Conservation (phyloP, 306 rosid species). For the Rubus idaeus region DNA sequence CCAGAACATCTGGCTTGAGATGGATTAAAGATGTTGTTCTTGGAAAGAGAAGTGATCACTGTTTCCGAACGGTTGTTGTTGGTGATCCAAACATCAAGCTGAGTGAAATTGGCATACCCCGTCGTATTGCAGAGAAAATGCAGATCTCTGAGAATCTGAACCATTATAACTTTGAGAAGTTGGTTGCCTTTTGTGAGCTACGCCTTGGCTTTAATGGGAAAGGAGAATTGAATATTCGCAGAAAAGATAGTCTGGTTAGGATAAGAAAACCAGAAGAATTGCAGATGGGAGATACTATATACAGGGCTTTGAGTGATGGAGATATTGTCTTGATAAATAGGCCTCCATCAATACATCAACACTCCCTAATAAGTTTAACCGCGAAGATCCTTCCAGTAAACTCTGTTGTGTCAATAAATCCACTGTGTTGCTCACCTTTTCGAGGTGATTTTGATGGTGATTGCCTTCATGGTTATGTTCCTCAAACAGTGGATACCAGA, state of each 20-base stretch:
- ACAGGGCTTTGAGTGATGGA: slow-evolving; percentile 74
- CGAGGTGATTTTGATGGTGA: slow-evolving; percentile 99
- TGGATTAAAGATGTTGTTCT: slow-evolving; percentile 95
- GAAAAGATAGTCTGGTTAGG: slow-evolving; percentile 46
- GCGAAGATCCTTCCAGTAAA: slow-evolving; percentile 71
- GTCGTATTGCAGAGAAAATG: slow-evolving; percentile 78
- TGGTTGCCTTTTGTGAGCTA: slow-evolving; percentile 52
- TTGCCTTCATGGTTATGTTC: slow-evolving; percentile 92
- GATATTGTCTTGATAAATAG: slow-evolving; percentile 80
- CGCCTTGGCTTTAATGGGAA: slow-evolving; percentile 47
- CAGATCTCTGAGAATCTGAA: slow-evolving; percentile 65
- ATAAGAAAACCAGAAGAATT: slow-evolving; percentile 49
- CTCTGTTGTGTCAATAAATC: slow-evolving; percentile 72
- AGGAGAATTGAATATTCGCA: slow-evolving; percentile 58
- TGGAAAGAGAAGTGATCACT: slow-evolving; percentile 84
- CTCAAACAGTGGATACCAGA: slow-evolving; percentile 73
- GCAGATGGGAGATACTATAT: slow-evolving; percentile 62
- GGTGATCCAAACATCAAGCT: slow-evolving; percentile 91
- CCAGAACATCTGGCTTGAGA: slow-evolving; percentile 78
- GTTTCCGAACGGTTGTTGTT: slow-evolving; percentile 78
- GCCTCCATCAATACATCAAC: slow-evolving; percentile 98
- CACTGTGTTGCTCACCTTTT: slow-evolving; percentile 88
- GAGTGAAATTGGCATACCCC: slow-evolving; percentile 78
- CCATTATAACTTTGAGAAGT: slow-evolving; percentile 55
- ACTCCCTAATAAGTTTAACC: slow-evolving; percentile 69